Percentiles rank a stretch among this genome's conserved stretches.
These are phyloP conservation scores for Colletotrichum zoysiae DNA, from an alignment of 2,329 filamentous ascomycete species.

Conservation along the genomic window DNA sequence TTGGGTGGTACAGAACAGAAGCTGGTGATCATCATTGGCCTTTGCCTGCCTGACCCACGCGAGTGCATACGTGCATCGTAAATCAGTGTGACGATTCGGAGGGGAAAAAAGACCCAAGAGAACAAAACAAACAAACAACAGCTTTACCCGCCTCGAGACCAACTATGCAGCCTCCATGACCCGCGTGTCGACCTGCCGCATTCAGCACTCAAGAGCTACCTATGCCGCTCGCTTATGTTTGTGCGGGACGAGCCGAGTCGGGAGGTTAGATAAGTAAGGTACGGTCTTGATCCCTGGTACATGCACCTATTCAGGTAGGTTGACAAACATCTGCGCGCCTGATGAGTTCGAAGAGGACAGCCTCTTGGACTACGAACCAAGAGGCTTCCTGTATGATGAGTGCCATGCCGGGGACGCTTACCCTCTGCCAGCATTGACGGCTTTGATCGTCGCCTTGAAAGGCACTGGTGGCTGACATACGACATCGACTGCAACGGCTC, in stretches of 20 bases:
- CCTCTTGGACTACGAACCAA: constrained; percentile 64
- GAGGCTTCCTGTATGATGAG: constrained; percentile 65
- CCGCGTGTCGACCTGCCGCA: constrained; percentile 4
- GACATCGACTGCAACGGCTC: background rate
- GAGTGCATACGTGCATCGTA: background rate
- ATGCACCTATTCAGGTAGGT: constrained; percentile 1
- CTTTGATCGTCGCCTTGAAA: background rate
- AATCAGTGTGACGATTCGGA: background rate
- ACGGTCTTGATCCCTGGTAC: constrained; percentile 12
- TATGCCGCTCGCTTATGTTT: constrained; percentile 8
- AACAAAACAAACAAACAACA: background rate
- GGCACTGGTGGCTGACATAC: background rate
- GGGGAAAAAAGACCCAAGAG: constrained; percentile 2
- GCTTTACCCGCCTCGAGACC: background rate
- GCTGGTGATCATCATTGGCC: constrained; percentile 10
- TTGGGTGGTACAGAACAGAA: background rate
- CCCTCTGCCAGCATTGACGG: constrained; percentile 56
- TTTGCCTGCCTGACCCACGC: background rate
- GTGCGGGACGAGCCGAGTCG: constrained; percentile 14
- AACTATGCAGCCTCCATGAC: constrained; percentile 12
- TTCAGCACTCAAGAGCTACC: background rate
- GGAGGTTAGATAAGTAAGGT: background rate
- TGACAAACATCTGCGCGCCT: background rate
- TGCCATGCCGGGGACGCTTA: constrained; percentile 54
- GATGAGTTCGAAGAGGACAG: constrained; percentile 36